Conservation (phyloP, 345 rosid genomes). For the Angophora floribunda region DNA sequence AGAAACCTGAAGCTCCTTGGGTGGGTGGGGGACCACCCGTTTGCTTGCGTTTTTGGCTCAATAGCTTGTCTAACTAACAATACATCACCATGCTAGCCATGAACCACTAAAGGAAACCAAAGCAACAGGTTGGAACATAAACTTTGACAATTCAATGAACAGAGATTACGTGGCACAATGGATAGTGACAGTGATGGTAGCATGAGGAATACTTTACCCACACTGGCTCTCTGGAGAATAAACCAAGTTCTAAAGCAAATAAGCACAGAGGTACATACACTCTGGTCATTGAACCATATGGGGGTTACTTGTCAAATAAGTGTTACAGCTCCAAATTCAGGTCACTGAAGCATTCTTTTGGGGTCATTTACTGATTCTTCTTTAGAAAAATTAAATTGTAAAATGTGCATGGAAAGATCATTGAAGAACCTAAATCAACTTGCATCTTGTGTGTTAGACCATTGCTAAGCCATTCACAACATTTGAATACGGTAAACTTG, state of each 20-base stretch:
- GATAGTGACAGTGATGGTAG: neutral
- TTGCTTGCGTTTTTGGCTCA: neutral
- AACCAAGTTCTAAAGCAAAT: neutral
- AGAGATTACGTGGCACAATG: neutral
- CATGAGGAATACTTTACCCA: neutral
- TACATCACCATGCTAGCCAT: neutral
- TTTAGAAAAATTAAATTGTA: neutral
- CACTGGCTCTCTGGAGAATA: neutral
- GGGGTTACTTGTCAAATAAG: neutral
- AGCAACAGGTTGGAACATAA: neutral
- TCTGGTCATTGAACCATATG: neutral
- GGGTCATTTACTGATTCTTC: neutral
- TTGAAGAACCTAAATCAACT: neutral
- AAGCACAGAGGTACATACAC: neutral
- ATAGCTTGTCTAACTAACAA: neutral
- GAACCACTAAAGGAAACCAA: neutral
- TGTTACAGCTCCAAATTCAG: neutral
- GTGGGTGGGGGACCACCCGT: neutral
- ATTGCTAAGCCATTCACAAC: neutral
- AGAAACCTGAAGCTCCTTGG: neutral
- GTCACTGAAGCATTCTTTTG: neutral
- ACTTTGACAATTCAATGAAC: neutral
- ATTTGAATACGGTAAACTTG: neutral
- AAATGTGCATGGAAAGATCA: neutral
- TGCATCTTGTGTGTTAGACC: neutral